A percentile compares a stretch with the other conserved stretches of the same genome.
Evolutionary conservation across 2,329 filamentous ascomycete genomes (phyloP).

Genomic region (Trichoderma koningiopsis): DNA sequence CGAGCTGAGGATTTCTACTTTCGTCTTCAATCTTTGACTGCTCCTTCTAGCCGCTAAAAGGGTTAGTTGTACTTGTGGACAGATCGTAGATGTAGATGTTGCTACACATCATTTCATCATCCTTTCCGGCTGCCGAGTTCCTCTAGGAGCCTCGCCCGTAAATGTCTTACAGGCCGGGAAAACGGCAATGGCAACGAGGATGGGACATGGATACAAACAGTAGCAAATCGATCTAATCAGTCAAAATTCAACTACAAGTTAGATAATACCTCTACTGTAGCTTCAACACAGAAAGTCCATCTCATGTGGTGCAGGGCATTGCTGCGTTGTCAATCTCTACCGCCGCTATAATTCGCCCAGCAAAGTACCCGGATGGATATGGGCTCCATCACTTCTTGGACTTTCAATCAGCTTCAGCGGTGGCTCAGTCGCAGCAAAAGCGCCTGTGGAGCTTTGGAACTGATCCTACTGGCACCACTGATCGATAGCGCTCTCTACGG

Average conservation of each 20-base stretch:
- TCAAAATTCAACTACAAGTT: background rate
- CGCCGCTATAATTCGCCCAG: background rate
- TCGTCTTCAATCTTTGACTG: background rate
- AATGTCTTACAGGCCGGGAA: background rate
- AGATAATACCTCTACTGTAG: too few species aligned
- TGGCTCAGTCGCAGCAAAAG: constrained; percentile 11
- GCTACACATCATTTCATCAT: background rate
- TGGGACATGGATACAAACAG: background rate
- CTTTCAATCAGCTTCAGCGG: background rate
- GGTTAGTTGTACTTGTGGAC: background rate
- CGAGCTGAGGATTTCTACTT: background rate
- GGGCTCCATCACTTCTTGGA: background rate
- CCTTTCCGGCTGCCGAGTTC: background rate
- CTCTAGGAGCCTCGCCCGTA: background rate
- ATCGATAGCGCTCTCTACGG: background rate
- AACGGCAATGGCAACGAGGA: background rate
- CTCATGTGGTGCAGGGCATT: background rate
- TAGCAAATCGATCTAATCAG: background rate
- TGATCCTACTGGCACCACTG: constrained; percentile 12
- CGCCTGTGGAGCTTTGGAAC: constrained; percentile 10
- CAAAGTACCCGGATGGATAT: background rate
- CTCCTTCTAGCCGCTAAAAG: background rate
- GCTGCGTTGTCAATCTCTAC: background rate
- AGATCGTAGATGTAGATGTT: background rate
- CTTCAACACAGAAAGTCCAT: background rate